Percentiles rank a stretch among this genome's conserved stretches.
Conservation (phyloP, 768 basidiomycete genomes). For the Lactarius hatsudake region DNA sequence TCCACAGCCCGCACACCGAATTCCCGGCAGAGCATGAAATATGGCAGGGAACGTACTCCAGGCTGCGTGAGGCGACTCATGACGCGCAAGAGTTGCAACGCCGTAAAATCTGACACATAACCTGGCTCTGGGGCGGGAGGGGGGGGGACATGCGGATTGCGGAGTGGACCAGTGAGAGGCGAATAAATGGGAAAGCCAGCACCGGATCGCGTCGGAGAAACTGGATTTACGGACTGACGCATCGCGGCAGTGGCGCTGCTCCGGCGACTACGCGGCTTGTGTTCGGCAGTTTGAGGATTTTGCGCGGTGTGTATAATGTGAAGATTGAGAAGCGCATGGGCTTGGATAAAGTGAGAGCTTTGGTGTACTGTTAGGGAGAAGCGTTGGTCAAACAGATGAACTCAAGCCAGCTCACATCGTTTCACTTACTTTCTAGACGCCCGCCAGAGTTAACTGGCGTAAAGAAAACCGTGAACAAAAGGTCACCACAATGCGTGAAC, state of each 20-base stretch:
- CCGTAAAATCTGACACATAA: constrained; percentile 66
- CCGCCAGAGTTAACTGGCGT: constrained; percentile 68
- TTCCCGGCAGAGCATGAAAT: constrained; percentile 80
- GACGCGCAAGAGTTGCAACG: constrained; percentile 75
- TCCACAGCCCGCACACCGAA: constrained; percentile 82
- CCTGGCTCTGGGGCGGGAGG: constrained; percentile 38
- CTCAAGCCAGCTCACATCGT: background rate
- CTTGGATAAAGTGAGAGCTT: constrained; percentile 82
- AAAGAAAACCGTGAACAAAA: background rate
- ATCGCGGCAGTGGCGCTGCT: constrained; percentile 29
- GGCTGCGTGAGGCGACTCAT: constrained; percentile 74
- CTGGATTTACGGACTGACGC: constrained; percentile 28
- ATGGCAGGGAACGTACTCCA: constrained; percentile 62
- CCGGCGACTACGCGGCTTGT: constrained; percentile 30
- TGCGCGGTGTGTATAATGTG: constrained; percentile 86
- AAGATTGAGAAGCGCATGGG: constrained; percentile 77
- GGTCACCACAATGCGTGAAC: background rate
- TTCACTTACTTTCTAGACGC: constrained; percentile 58
- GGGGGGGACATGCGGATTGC: constrained; percentile 29
- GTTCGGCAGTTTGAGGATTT: constrained; percentile 37
- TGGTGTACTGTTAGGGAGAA: constrained; percentile 54
- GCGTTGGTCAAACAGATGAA: background rate
- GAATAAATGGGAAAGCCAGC: constrained; percentile 40
- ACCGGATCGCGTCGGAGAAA: constrained; percentile 30
- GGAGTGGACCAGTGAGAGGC: constrained; percentile 33